Base-by-base conservation (phyloP, 768 basidiomycete species). In the Suillus subalutaceus region DNA sequence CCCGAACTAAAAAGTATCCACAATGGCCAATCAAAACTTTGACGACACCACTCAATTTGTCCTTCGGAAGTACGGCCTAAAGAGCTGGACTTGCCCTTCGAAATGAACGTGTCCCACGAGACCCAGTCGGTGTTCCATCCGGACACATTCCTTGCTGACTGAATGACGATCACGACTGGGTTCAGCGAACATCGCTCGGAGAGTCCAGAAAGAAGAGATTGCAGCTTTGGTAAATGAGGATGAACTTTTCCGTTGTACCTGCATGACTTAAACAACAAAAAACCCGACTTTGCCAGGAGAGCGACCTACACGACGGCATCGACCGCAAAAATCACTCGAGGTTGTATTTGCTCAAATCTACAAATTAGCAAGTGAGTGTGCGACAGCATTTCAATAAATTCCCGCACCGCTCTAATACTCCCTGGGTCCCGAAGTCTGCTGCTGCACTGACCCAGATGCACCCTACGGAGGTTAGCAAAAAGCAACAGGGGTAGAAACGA, bases 1-100 rank as follows among this genome's bases (percentile, higher is more conserved):
- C 92, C 93, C 62, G 90, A 91, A 68, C 90, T 91, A 79, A 94
- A 94, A 38, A 94, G 82, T 67, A 94, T 90, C 92, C 92, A 94
- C 9, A 94, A 82, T n/a, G 92, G 92, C 73, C 87, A 83, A 74
- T 93, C 86, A 77, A 94, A 94, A 15, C 82, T 77, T 46, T 83
- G 80, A 58, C 87, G 82, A 60, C 79, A 71, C 85, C 90, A 93
- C 68, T 82, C 74, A 69, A 92, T 88, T 77, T 90, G 88, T 67
- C 87, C 88, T 46, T 81, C 77, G 32, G 72, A 60, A n/a, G 80
- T 76, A 23, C 83, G 80, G 60, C 87, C 88, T 23, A 86, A 79
- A 66, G 81, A 79, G 62, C 72, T 72, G 40, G 74, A 74, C 62
- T 77, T 77, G 4, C 88, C 88, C 68, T 82, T 74, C 12, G 77